Evolutionary conservation across 768 basidiomycete genomes (phyloP).

Genomic region (Krasilnikovozyma curviuscula): DNA sequence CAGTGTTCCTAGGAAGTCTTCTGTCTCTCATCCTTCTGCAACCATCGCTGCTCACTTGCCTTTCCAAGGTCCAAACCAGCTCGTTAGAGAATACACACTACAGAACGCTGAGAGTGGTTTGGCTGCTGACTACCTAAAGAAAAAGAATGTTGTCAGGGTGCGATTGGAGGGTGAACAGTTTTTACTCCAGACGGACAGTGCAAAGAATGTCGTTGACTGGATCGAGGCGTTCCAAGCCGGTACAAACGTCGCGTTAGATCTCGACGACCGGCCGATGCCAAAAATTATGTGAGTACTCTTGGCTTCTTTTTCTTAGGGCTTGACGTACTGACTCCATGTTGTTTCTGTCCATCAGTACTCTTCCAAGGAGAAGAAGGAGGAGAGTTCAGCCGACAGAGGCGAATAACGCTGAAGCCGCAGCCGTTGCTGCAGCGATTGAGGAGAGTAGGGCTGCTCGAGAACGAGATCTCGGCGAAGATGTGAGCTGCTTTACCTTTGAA

Average conservation of each 20-base stretch:
- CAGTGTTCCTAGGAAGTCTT: background rate
- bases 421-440: too few relatives aligned
- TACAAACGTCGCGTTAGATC: constrained; percentile 72
- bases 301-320: background rate
- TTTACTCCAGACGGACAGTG: constrained; percentile 67
- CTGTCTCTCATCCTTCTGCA: background rate
- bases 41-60: constrained; percentile 5
- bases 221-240: constrained; percentile 92
- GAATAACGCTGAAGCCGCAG: too few relatives aligned
- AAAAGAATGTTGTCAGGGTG: constrained; percentile 81
- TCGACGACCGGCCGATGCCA: constrained; percentile 84
- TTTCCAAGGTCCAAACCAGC: constrained; percentile 10
- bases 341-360: too few relatives aligned
- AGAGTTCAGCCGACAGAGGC: too few relatives aligned
- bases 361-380: too few relatives aligned
- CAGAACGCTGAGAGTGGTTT: constrained; percentile 84
- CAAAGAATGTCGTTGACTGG: constrained; percentile 75
- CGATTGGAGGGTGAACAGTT: constrained; percentile 93
- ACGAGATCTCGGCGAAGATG: too few relatives aligned
- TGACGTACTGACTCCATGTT: too few relatives aligned
- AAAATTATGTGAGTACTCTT: constrained; percentile 38
- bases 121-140: constrained; percentile 83
- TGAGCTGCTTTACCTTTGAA: too few relatives aligned
- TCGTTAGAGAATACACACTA: constrained; percentile 57
- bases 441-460: too few relatives aligned